Evolutionary conservation across 805 yeast species (phyloP), one percentile per base, ranked within the genome.

Genomic region (Brettanomyces bruxellensis): DNA sequence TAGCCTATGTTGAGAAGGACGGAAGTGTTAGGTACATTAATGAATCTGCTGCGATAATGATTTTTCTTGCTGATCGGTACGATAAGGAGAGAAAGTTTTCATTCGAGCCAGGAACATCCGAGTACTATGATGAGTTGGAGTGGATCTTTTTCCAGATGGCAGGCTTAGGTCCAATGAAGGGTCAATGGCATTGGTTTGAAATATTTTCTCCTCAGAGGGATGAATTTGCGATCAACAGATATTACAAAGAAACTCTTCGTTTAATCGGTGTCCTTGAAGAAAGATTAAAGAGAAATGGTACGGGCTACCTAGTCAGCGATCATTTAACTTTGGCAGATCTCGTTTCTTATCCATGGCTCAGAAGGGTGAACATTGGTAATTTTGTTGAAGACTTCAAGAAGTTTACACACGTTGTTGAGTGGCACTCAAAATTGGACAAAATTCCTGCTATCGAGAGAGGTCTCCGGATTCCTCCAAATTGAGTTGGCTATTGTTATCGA

Each of bases 11-110:
- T 22, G 57, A 60, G 37, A 55, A 58, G 34, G 66, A 71, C 4
- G 81, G 79, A 4, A 60, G 72, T 38, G 59, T 59, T 6, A 67
- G 68, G 30, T 64, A 73, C 23, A 56, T 82, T 25, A 71, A 72
- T 52, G 86, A 81, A 62, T 70, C 81, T 34, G 86, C 75, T 32
- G 84, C 86, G 2, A 80, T 81, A 50, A 58, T 82, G 60, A 62
- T 68, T 48, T 82, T 79, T 57, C 59, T 81, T 37, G 78, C 76
- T 46, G 84, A 79, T 51, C 76, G 71, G 50, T 82, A 75, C 57
- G 87, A 82, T 56, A 71, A 61, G 45, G 78, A 76, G 8, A 58
- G 70, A 49, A 75, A 76, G 59, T 71, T 51, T 52, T 67, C 73
- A 25, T 74, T 61, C 49, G 64, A 61, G 25, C 50, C 56, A 5